Evolutionary conservation across 108 stramenopile genomes (phyloP).

Genomic region (Pseudonitzschia pungens): DNA sequence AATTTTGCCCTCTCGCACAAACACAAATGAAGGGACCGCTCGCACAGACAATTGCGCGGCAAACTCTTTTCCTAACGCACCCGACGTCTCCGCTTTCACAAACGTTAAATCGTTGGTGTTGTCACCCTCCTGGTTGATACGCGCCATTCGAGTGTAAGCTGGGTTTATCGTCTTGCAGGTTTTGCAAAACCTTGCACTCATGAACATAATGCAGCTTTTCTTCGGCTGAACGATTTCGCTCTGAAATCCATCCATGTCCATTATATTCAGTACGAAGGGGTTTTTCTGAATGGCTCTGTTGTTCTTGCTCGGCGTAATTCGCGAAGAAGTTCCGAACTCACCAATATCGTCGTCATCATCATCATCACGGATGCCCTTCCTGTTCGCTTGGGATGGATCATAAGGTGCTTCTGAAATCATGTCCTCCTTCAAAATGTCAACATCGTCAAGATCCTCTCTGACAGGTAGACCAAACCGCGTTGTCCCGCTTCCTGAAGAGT

Average conservation of each 20-base stretch:
- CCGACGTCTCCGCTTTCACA: slow-evolving; percentile 75
- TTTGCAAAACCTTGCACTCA: slow-evolving; percentile 77
- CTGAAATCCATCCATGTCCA: slow-evolving; percentile 60
- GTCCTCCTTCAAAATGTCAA: too few species aligned
- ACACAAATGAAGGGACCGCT: slow-evolving; percentile 78
- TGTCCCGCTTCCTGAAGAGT: slow-evolving; percentile 59
- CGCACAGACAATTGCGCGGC: slow-evolving; percentile 58
- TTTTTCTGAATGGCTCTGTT: slow-evolving; percentile 32
- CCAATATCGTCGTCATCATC: slow-evolving; percentile 34
- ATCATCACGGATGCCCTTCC: not conserved
- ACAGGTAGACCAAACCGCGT: slow-evolving; percentile 77
- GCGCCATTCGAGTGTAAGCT: slow-evolving; percentile 67
- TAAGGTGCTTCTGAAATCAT: slow-evolving; percentile 39
- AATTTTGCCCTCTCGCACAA: slow-evolving; percentile 65
- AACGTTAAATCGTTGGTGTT: slow-evolving; percentile 38
- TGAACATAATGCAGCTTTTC: slow-evolving; percentile 65
- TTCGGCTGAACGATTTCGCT: slow-evolving; percentile 44
- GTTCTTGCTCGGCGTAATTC: not conserved
- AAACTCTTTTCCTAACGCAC: slow-evolving; percentile 61
- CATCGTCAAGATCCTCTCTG: slow-evolving; percentile 45
- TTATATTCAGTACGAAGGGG: slow-evolving; percentile 61
- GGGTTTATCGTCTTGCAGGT: slow-evolving; percentile 69
- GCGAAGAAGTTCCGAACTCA: not conserved
- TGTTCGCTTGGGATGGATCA: not conserved
- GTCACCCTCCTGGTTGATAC: slow-evolving; percentile 42